Percentiles rank a stretch among this genome's conserved stretches.
Evolutionary conservation across 2,329 filamentous ascomycete genomes (phyloP).

Genomic region (Thielaviopsis musarum): DNA sequence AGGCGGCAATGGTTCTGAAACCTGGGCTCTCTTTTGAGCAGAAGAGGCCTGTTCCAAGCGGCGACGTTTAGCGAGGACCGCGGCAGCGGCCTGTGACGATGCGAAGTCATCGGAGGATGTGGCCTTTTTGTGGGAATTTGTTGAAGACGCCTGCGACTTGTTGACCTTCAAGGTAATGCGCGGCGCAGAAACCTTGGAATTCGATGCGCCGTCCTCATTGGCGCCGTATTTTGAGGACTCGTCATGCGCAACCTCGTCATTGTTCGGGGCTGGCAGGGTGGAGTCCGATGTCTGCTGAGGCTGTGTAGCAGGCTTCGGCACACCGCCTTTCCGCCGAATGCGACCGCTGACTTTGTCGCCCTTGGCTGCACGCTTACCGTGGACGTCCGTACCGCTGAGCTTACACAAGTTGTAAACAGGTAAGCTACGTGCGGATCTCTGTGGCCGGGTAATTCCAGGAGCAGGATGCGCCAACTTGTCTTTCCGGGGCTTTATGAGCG

Average conservation of each 20-base stretch:
- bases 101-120: slow-evolving; percentile 13
- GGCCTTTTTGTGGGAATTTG: background rate
- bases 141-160: background rate
- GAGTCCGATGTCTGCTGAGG: background rate
- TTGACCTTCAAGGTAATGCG: no score
- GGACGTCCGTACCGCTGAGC: slow-evolving; percentile 43
- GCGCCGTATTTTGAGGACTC: slow-evolving; percentile 11
- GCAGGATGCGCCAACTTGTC: background rate
- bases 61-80: background rate
- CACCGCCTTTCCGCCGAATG: slow-evolving; percentile 22
- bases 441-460: slow-evolving; percentile 14
- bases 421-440: slow-evolving; percentile 7
- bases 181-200: slow-evolving; percentile 16
- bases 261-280: background rate
- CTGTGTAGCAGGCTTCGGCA: background rate
- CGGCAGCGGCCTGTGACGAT: slow-evolving; percentile 21
- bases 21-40: slow-evolving; percentile 2
- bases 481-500: slow-evolving; percentile 12
- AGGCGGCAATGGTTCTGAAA: slow-evolving; percentile 22
- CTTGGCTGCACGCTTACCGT: slow-evolving; percentile 38
- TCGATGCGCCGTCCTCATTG: slow-evolving; percentile 25
- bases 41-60: slow-evolving; percentile 1
- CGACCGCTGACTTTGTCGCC: slow-evolving; percentile 30
- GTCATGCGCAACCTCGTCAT: background rate
- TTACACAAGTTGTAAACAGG: slow-evolving; percentile 44